These are phyloP conservation scores for Lentithecium fluviatile DNA, from an alignment of 495 filamentous ascomycete species.

Conservation along the genomic window DNA sequence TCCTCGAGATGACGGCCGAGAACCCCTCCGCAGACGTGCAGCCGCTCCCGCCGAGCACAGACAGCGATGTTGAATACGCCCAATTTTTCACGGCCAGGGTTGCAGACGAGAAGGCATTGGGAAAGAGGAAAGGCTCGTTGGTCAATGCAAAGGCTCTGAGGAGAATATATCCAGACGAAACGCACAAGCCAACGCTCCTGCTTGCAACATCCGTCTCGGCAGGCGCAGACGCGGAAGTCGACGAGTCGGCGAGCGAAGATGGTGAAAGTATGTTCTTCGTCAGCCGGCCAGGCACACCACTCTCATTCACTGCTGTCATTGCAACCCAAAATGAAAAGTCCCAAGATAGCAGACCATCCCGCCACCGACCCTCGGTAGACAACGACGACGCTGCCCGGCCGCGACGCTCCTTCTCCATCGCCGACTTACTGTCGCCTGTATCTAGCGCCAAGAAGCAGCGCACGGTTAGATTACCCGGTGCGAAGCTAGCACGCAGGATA, in stretches of 20 bases:
- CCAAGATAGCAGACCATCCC: constrained; percentile 7
- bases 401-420: constrained; percentile 44
- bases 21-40: constrained; percentile 17
- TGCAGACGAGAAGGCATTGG: constrained; percentile 30
- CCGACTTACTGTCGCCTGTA: constrained; percentile 39
- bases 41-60: not conserved
- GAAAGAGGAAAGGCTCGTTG: constrained; percentile 32
- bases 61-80: constrained; percentile 32
- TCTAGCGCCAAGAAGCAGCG: constrained; percentile 39
- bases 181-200: constrained; percentile 38
- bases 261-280: constrained; percentile 36
- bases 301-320: constrained; percentile 29
- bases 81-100: constrained; percentile 43
- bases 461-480: constrained; percentile 25
- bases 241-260: constrained; percentile 37
- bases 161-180: constrained; percentile 42
- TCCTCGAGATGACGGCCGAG: constrained; percentile 34
- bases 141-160: constrained; percentile 37
- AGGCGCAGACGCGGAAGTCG: constrained; percentile 35
- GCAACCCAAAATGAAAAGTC: constrained; percentile 13
- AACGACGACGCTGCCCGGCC: constrained; percentile 20
- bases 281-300: constrained; percentile 37
- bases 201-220: constrained; percentile 35
- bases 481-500: constrained; percentile 33
- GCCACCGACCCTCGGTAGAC: not conserved